Base-by-base conservation (phyloP, 2,329 filamentous ascomycete species). In the Trichoderma sp. region DNA sequence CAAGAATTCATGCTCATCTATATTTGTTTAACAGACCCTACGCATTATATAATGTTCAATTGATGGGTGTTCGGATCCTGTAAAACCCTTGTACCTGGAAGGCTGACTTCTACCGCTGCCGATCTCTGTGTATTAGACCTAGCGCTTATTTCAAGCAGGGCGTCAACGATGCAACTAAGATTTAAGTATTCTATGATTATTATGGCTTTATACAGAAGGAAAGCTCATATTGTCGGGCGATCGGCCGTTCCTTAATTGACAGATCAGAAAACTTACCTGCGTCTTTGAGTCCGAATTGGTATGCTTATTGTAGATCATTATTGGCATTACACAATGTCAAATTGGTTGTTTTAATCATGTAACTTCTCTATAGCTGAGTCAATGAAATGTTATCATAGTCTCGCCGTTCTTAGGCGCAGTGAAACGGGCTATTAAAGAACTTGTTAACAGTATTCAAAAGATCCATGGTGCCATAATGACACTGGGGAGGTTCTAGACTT, bases 91-190 rank as follows among this genome's bases (percentile, higher is more conserved):
- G 18, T 50, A 50, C 45, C 16, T 50, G 7, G 27, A 21, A 29
- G 24, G 14, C 16, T 27, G 35, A 38, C 64, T 45, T 45, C 41
- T 9, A 7, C 16, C 16, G n/a, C 21, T 31, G 64, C 16, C 38
- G 35, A 66, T 66, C 64, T 24, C 21, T n/a, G 9, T 29, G 35
- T 50, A 31, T 66, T n/a, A 35, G 35, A 66, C n/a, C 35, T 66
- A 66, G 64, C 64, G 64, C 64, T 66, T 66, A 66, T 66, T 16
- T 24, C 4, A n/a, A 31, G 21, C 16, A 31, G 9, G 64, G 38
- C 35, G 21, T 31, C 21, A 9, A 45, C 27, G 6, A 66, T 66
- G 64, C 35, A 66, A n/a, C 35, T 66, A 66, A 66, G 64, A 66
- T 50, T 27, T 31, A 66, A n/a, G 21, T 50, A n/a, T 27, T 50